Conservation (phyloP, 164 flowering plant genomes). For the Piper longum region DNA sequence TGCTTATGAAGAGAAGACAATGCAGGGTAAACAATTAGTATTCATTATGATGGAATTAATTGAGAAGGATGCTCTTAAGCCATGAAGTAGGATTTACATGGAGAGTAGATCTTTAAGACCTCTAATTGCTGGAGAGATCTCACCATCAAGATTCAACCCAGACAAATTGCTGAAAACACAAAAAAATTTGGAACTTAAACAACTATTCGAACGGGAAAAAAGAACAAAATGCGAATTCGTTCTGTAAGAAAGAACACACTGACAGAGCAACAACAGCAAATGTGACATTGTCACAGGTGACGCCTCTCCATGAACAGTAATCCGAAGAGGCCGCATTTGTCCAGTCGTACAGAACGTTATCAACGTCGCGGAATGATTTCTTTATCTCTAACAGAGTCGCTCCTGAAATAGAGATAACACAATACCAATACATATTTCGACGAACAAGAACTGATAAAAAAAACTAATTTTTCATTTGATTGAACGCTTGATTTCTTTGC, state of each 20-base stretch:
- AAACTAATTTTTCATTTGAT: neutral
- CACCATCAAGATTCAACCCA: slow-evolving; percentile 79
- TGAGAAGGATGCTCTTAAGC: neutral
- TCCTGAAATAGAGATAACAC: slow-evolving; percentile 20
- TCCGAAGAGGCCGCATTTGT: slow-evolving; percentile 63
- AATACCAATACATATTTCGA: neutral
- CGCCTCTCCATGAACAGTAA: slow-evolving; percentile 88
- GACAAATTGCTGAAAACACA: slow-evolving; percentile 62
- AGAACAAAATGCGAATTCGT: neutral
- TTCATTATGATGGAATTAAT: no score
- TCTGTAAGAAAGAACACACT: slow-evolving; percentile 7
- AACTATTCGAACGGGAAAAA: neutral
- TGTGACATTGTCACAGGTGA: slow-evolving; percentile 83
- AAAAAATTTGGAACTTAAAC: slow-evolving; percentile 1
- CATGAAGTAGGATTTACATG: slow-evolving; percentile 21
- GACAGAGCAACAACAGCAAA: slow-evolving; percentile 77
- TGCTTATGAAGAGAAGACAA: slow-evolving; percentile 10
- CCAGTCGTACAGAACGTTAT: slow-evolving; percentile 87
- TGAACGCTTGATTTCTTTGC: no score
- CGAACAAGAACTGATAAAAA: no score
- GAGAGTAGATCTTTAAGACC: slow-evolving; percentile 37
- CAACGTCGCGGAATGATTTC: slow-evolving; percentile 78
- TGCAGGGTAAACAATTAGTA: neutral
- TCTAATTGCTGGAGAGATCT: slow-evolving; percentile 71
- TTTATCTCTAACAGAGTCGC: slow-evolving; percentile 66